Evolutionary conservation across 441 rosid genomes (phyloP), one percentile per base, ranked within the genome.

Genomic region (Melastoma candidum): DNA sequence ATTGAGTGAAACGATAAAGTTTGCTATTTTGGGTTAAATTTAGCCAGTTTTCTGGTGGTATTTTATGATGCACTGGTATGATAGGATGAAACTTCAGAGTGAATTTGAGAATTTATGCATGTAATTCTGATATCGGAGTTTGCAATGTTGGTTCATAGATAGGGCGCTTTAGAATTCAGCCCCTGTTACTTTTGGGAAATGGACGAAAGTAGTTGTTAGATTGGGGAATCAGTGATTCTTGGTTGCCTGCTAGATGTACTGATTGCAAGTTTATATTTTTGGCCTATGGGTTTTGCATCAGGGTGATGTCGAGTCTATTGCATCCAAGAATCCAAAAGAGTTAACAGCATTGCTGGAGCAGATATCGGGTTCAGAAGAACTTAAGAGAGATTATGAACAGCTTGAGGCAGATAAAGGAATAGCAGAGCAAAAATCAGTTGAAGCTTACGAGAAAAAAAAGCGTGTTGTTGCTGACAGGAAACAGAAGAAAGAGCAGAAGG

Each of bases 281-380:
- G 46, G 46, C 46, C 43, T 2, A 57, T 44, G 43, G 29, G 3
- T 60, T 59, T 27, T 53, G 44, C 12, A 78, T 52, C 60, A 93
- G 99, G 99, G 99, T 53, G 96, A 94, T 74, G 99, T 94, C 58
- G 99, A 94, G 76, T 94, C 99, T 12, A 87, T 94, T 74, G 99
- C 99, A 17, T 90, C 97, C 7, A 94, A 94, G 66, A 94, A 87
- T 70, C 84, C 99, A 3, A 90, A 90, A 71, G 99, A 94, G 54
- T 82, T 90, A 66, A 94, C 99, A 48, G 89, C 72, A 26, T 71
- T 94, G 52, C 77, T 94, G 47, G 99, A 94, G 81, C 89, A 90
- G 73, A 90, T 94, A 54, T 94, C 99, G 54, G 97, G 97, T 32
- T 90, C 99, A 11, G 97, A 90, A 61, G 97, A 90, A 51, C 82